Evolutionary conservation across 345 rosid genomes (phyloP), one percentile per base, ranked within the genome.

Genomic region (Rhizophora apiculata): DNA sequence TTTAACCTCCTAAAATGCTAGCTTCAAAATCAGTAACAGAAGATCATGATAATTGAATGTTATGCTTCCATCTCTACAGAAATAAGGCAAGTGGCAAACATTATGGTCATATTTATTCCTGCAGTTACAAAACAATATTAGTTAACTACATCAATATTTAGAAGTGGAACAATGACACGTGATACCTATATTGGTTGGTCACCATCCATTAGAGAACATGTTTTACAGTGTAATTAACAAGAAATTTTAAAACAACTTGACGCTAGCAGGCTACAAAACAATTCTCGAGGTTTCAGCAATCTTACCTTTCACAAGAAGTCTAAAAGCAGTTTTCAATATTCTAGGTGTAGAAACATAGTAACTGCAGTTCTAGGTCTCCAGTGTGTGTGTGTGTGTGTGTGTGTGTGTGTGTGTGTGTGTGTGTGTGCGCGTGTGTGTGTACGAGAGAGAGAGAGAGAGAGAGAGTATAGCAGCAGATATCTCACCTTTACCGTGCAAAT

Each of bases 401-500:
- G 10, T 6, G 39, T 0, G 39, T 1, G 39, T 24, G 24, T 24
- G 24, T 24, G 24, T 1, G 24, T 24, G 24, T 10, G n/a, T 15
- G 63, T 54, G 39, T 6, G 10, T 6, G 39, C 7, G 39, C 0
- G 39, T 24, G 24, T 24, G 24, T 24, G 24, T 1, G 24, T 24
- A n/a, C 1, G 39, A 7, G 6, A 7, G 39, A 37, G 43, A 37
- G 15, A 39, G 48, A 9, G 48, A 39, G 48, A 11, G 15, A 15
- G 16, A 43, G 49, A 70, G 63, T 19, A 59, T 2, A n/a, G 71
- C 60, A 54, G 63, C 68, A 63, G 53, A 46, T 26, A 30, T 63
- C 70, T 69, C 49, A 94, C 98, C 90, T 86, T 84, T 26, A 94
- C 85, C 6, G 98, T 89, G 74, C 95, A 91, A 75, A 91, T 86